Evolutionary conservation across 1,284 basidiomycete species (phyloP).

Genomic region (Cystobasidium slooffiae): DNA sequence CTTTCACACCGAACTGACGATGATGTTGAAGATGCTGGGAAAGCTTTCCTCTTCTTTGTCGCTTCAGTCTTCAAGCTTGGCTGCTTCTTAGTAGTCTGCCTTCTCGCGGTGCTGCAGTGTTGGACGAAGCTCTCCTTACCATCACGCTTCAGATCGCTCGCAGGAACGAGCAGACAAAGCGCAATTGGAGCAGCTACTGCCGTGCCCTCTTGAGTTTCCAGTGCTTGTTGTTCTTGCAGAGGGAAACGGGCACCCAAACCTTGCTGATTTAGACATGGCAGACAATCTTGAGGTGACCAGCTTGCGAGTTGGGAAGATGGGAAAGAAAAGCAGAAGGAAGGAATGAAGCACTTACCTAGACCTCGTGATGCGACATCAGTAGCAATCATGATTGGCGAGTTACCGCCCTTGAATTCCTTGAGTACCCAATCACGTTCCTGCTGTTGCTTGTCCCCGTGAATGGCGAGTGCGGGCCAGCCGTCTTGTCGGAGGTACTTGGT

Average conservation of each 20-base stretch:
- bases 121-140: not conserved
- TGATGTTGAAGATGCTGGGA: slow-evolving; percentile 2
- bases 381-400: slow-evolving; percentile 96
- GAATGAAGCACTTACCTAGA: slow-evolving; percentile 81
- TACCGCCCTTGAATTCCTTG: slow-evolving; percentile 95
- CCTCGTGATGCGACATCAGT: slow-evolving; percentile 96
- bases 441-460: slow-evolving; percentile 98
- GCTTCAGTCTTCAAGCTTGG: too few relatives aligned
- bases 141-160: not conserved
- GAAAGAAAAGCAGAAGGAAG: slow-evolving; percentile 52
- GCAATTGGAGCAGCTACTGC: not conserved
- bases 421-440: slow-evolving; percentile 93
- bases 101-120: not conserved
- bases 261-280: not conserved
- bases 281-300: slow-evolving; percentile 14
- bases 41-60: not conserved
- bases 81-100: not conserved
- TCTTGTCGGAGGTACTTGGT: slow-evolving; percentile 96
- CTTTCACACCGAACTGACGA: slow-evolving; percentile 15
- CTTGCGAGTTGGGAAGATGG: slow-evolving; percentile 1
- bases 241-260: not conserved
- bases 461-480: slow-evolving; percentile 97
- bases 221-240: not conserved
- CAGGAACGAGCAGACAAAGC: not conserved
- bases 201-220: slow-evolving; percentile 1